A percentile compares a stretch with the other conserved stretches of the same genome.
These are phyloP conservation scores for Penicillium sp. DNA, from an alignment of 2,329 filamentous ascomycete genomes.

Conservation along the genomic window DNA sequence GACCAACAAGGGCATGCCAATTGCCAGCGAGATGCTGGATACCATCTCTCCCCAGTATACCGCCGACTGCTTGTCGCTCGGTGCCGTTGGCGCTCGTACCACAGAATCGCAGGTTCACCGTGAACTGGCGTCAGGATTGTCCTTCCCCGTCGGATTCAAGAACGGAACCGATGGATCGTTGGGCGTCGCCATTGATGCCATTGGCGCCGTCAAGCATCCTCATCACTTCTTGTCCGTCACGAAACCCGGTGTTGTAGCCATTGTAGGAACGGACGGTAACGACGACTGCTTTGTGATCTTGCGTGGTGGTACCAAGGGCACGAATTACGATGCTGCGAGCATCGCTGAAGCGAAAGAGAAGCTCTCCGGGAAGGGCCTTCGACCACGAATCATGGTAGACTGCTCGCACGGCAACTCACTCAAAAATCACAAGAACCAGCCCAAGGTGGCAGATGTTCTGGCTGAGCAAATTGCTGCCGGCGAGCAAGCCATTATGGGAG, in stretches of 20 bases:
- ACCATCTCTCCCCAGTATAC: slow-evolving; percentile 97
- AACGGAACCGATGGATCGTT: slow-evolving; percentile 94
- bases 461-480: slow-evolving; percentile 82
- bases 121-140: slow-evolving; percentile 87
- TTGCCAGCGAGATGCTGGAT: slow-evolving; percentile 96
- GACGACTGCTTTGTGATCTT: slow-evolving; percentile 97
- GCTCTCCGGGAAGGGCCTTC: slow-evolving; percentile 68
- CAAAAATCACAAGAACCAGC: slow-evolving; percentile 97
- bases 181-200: slow-evolving; percentile 88
- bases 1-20: slow-evolving; percentile 87
- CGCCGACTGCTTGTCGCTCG: slow-evolving; percentile 84
- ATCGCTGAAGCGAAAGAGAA: slow-evolving; percentile 79
- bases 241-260: slow-evolving; percentile 91
- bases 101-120: slow-evolving; percentile 95
- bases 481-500: slow-evolving; percentile 85
- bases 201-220: slow-evolving; percentile 83
- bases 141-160: slow-evolving; percentile 99
- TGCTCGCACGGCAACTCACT: slow-evolving; percentile 95
- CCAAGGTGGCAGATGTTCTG: slow-evolving; percentile 78
- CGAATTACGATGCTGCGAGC: slow-evolving; percentile 86
- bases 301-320: slow-evolving; percentile 84
- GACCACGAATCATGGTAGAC: slow-evolving; percentile 87
- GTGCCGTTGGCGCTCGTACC: slow-evolving; percentile 91
- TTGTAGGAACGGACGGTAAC: slow-evolving; percentile 91
- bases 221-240: slow-evolving; percentile 98